Percentiles rank a stretch among this genome's conserved stretches.
Conservation (phyloP, 257 asterid species). For the Solanum rostratum region DNA sequence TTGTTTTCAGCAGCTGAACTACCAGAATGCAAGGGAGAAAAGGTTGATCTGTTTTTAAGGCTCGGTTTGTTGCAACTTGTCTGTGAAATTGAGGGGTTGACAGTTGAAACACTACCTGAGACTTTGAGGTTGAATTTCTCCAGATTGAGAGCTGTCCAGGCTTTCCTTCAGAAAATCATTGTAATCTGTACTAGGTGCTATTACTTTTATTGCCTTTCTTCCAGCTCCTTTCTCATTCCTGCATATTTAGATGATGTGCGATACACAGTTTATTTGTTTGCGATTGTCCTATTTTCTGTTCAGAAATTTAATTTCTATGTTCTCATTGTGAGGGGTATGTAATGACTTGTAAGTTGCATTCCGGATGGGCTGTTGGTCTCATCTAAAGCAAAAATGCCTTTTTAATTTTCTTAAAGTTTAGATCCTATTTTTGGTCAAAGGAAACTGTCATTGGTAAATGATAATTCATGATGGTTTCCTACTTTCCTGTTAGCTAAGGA, state of each 20-base stretch:
- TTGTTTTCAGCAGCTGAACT: background rate
- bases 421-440: background rate
- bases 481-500: background rate
- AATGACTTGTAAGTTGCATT: background rate
- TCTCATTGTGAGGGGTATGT: background rate
- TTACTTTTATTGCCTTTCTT: background rate
- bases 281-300: background rate
- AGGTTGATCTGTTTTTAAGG: slow-evolving; percentile 12
- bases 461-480: background rate
- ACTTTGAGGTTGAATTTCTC: slow-evolving; percentile 8
- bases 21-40: slow-evolving; percentile 10
- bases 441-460: background rate
- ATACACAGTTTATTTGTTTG: background rate
- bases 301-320: background rate
- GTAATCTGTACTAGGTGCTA: slow-evolving; percentile 10
- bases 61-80: slow-evolving; percentile 13
- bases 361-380: background rate
- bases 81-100: slow-evolving; percentile 8
- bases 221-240: background rate
- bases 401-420: background rate
- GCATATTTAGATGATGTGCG: background rate
- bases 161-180: slow-evolving; percentile 10
- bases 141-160: slow-evolving; percentile 9
- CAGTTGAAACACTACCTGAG: slow-evolving; percentile 10
- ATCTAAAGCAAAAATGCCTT: background rate